Conservation (phyloP, 2,329 filamentous ascomycete genomes). For the Cytospora mali region DNA sequence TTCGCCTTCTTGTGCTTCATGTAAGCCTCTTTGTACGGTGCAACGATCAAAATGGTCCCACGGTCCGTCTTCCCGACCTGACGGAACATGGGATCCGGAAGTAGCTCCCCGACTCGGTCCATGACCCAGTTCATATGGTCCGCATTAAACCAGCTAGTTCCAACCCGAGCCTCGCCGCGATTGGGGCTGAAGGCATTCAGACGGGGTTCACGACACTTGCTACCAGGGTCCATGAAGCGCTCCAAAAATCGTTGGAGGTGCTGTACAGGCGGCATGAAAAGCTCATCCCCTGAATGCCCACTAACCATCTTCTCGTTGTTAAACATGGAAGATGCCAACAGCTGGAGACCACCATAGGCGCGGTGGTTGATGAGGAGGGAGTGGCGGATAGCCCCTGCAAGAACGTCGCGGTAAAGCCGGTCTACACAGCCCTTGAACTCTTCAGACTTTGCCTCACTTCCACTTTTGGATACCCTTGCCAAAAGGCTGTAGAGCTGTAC, state of each 20-base stretch:
- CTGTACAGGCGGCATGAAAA: conserved; percentile 26
- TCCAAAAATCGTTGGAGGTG: conserved; percentile 31
- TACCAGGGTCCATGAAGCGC: conserved; percentile 21
- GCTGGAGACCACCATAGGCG: conserved; percentile 38
- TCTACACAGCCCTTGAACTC: conserved; percentile 38
- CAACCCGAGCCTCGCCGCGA: conserved; percentile 30
- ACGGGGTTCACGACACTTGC: conserved; percentile 38
- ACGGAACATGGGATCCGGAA: conserved; percentile 37
- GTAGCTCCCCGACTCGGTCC: conserved; percentile 35
- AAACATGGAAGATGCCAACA: conserved; percentile 46
- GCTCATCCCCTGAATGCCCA: conserved; percentile 27
- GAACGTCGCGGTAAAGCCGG: conserved; percentile 42
- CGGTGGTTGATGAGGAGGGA: conserved; percentile 37
- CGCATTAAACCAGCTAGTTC: conserved; percentile 43
- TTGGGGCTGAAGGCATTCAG: conserved; percentile 34
- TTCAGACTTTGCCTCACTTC: conserved; percentile 33
- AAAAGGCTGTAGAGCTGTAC: conserved; percentile 41
- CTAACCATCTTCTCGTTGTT: conserved; percentile 45
- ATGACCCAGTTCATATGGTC: conserved; percentile 41
- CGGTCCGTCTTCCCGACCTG: conserved; percentile 33
- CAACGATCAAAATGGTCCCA: conserved; percentile 43
- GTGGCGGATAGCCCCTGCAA: conserved; percentile 34
- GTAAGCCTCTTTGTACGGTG: conserved; percentile 43
- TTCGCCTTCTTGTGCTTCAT: conserved; percentile 35
- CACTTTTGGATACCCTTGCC: conserved; percentile 30